These are phyloP conservation scores for Fusarium xyrophilum DNA, from an alignment of 2,329 filamentous ascomycete species.

Conservation along the genomic window DNA sequence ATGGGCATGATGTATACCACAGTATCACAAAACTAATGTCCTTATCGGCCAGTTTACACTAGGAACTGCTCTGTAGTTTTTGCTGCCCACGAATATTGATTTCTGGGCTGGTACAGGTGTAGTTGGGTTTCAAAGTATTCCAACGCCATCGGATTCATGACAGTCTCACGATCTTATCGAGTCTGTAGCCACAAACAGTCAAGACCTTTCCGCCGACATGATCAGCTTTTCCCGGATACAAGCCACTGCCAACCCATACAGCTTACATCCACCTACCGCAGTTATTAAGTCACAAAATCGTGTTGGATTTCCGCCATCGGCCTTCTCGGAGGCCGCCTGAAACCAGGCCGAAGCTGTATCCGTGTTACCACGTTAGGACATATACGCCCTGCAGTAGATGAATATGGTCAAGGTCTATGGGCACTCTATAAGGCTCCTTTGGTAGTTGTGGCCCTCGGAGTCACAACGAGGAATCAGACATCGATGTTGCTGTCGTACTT, in stretches of 20 bases:
- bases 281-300: too few relatives aligned
- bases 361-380: background rate
- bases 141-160: background rate
- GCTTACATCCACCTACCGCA: background rate
- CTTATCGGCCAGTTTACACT: background rate
- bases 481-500: background rate
- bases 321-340: background rate
- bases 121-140: background rate
- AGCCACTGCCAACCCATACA: background rate
- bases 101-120: background rate
- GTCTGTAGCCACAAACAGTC: background rate
- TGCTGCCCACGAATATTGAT: background rate
- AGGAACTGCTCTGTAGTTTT: too few relatives aligned
- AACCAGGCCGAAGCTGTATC: background rate
- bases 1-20: background rate
- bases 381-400: background rate
- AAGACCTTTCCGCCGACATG: background rate
- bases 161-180: background rate
- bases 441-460: background rate
- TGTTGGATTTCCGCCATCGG: too few relatives aligned
- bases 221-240: too few relatives aligned
- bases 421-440: background rate
- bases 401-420: too few relatives aligned
- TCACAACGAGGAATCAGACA: background rate
- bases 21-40: too few relatives aligned